Percentiles rank a stretch among this genome's conserved stretches.
phyloP scores from a whole-genome alignment of 495 filamentous ascomycete genomes.

The Aspergillus heteromorphus region DNA sequence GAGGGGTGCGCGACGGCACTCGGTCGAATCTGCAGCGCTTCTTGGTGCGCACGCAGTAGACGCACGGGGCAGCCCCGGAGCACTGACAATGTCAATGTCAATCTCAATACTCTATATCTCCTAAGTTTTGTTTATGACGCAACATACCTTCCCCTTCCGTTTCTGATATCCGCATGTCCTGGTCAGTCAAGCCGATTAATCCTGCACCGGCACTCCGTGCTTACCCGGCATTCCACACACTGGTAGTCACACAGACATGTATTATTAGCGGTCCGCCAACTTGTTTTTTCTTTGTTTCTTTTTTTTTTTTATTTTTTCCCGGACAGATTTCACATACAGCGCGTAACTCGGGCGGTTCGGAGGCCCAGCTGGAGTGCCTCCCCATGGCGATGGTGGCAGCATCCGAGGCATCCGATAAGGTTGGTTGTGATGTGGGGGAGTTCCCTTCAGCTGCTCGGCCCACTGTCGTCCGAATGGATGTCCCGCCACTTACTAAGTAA shows the following conservation, averaged over 20 bases:
- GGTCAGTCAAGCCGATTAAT: neutral
- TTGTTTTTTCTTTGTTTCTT: neutral
- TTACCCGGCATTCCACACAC: constrained; percentile 21
- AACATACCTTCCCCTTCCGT: constrained; percentile 16
- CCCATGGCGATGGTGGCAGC: neutral
- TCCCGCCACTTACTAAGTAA: neutral
- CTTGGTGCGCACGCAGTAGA: constrained; percentile 15
- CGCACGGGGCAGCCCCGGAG: constrained; percentile 15
- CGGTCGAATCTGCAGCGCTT: constrained; percentile 17
- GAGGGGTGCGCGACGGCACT: constrained; percentile 16
- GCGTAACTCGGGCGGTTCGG: neutral
- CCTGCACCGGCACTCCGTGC: neutral
- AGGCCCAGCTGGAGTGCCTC: neutral
- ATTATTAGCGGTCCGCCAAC: neutral
- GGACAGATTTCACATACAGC: too few relatives aligned
- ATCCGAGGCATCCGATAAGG: neutral
- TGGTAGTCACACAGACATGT: too few relatives aligned
- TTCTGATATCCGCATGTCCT: neutral
- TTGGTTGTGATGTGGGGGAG: neutral
- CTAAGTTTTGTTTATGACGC: too few relatives aligned
- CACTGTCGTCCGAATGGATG: neutral
- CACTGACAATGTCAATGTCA: constrained; percentile 3
- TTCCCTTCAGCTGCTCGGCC: neutral
- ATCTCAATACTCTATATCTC: too few relatives aligned
- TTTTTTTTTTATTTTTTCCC: too few relatives aligned